A percentile compares a stretch with the other conserved stretches of the same genome.
These are phyloP conservation scores for Hypoxylon trugodes DNA, from an alignment of 495 filamentous ascomycete genomes.

Conservation along the genomic window DNA sequence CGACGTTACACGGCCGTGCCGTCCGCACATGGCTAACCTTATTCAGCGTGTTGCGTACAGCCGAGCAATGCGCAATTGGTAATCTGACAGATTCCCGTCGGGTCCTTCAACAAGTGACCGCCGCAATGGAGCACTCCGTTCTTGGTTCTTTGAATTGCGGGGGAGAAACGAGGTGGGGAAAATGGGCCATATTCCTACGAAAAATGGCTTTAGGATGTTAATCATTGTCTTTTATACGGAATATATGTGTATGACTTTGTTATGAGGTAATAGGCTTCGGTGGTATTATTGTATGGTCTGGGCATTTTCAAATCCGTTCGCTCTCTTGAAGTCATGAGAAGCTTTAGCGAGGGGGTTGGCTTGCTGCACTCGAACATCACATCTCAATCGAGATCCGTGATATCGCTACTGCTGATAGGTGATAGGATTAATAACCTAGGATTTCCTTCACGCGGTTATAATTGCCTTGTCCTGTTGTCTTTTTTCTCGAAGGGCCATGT, in stretches of 20 bases:
- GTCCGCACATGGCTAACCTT: slow-evolving; percentile 38
- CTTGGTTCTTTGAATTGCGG: too few species aligned
- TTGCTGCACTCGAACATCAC: too few species aligned
- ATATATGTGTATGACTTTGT: neutral
- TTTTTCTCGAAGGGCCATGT: slow-evolving; percentile 19
- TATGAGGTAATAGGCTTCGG: neutral
- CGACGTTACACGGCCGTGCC: slow-evolving; percentile 35
- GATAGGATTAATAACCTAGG: slow-evolving; percentile 13
- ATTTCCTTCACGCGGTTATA: slow-evolving; percentile 26
- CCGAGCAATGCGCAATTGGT: slow-evolving; percentile 11
- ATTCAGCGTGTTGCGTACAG: slow-evolving; percentile 28
- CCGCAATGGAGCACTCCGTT: slow-evolving; percentile 19
- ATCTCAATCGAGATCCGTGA: slow-evolving; percentile 37
- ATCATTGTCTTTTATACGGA: neutral
- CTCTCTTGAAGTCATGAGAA: too few species aligned
- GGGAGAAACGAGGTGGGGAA: slow-evolving; percentile 33
- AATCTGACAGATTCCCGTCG: slow-evolving; percentile 21
- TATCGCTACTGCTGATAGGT: slow-evolving; percentile 22
- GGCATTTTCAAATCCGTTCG: too few species aligned
- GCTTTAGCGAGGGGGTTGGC: too few species aligned
- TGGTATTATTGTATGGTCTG: too few species aligned
- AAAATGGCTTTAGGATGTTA: too few species aligned
- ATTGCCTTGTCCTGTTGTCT: slow-evolving; percentile 19
- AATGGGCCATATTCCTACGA: too few species aligned
- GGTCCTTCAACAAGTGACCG: slow-evolving; percentile 12